Conservation (phyloP, 2,329 filamentous ascomycete genomes). For the Ilyonectria mors-panacis region DNA sequence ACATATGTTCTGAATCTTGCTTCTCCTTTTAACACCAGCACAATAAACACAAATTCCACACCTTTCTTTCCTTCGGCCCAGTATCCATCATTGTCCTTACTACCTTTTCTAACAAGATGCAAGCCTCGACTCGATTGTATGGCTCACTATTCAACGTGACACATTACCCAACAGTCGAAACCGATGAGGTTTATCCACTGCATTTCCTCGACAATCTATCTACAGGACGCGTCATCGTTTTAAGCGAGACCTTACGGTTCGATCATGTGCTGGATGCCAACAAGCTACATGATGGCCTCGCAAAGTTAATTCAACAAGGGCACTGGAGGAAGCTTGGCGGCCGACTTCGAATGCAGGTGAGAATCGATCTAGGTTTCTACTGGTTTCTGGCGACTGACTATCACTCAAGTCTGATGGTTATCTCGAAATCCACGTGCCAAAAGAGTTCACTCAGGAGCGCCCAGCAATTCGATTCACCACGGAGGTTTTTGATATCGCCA, state of each 20-base stretch:
- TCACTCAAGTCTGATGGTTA: not conserved
- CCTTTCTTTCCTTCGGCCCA: too few species aligned
- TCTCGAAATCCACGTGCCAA: slow-evolving; percentile 45
- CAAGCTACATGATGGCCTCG: not conserved
- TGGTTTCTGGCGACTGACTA: slow-evolving; percentile 13
- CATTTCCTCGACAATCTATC: slow-evolving; percentile 1
- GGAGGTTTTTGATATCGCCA: slow-evolving; percentile 50
- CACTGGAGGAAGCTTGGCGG: slow-evolving; percentile 63
- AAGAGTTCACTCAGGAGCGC: slow-evolving; percentile 45
- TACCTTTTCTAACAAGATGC: not conserved
- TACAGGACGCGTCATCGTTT: not conserved
- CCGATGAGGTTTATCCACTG: slow-evolving; percentile 8
- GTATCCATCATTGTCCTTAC: not conserved
- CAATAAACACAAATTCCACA: too few species aligned
- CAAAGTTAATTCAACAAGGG: slow-evolving; percentile 35
- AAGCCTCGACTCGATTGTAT: not conserved
- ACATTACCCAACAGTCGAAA: not conserved
- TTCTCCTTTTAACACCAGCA: not conserved
- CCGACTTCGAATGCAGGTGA: slow-evolving; percentile 56
- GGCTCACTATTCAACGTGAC: not conserved
- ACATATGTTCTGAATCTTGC: not conserved
- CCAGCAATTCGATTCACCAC: slow-evolving; percentile 60
- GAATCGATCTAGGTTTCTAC: slow-evolving; percentile 48
- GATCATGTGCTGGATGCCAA: slow-evolving; percentile 4
- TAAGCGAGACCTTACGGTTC: slow-evolving; percentile 3